These are phyloP conservation scores for Populus hybrid DNA, from an alignment of 441 rosid species.

Conservation along the genomic window DNA sequence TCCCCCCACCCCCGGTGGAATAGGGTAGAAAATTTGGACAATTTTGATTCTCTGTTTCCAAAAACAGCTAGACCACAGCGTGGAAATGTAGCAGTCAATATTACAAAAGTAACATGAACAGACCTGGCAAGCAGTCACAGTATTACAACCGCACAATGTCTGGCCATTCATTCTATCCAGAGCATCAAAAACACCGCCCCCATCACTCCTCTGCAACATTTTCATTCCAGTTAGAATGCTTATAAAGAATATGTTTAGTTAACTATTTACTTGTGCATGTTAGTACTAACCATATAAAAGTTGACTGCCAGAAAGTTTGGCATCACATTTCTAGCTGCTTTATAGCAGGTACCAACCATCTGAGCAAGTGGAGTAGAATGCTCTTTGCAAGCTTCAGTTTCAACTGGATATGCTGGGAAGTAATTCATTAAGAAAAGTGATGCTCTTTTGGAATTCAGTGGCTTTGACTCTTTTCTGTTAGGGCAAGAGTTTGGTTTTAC, in stretches of 20 bases:
- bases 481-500: conserved; percentile 80
- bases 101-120: conserved; percentile 8
- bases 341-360: conserved; percentile 82
- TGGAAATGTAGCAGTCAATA: conserved; percentile 5
- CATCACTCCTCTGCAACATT: conserved; percentile 79
- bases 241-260: background rate
- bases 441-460: conserved; percentile 57
- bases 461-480: conserved; percentile 72
- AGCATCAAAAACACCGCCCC: conserved; percentile 80
- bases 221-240: conserved; percentile 19
- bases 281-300: conserved; percentile 72
- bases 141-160: conserved; percentile 62
- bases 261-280: conserved; percentile 8
- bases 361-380: conserved; percentile 72
- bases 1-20: too few species aligned
- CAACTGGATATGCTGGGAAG: conserved; percentile 81
- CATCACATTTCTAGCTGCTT: conserved; percentile 69
- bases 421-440: conserved; percentile 86
- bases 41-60: background rate
- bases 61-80: background rate
- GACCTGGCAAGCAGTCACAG: conserved; percentile 83
- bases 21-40: too few species aligned
- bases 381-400: conserved; percentile 82
- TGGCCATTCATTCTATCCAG: conserved; percentile 84
- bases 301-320: conserved; percentile 90